These are phyloP conservation scores for Candida suzukii DNA, from an alignment of 805 yeast genomes.

Conservation along the genomic window DNA sequence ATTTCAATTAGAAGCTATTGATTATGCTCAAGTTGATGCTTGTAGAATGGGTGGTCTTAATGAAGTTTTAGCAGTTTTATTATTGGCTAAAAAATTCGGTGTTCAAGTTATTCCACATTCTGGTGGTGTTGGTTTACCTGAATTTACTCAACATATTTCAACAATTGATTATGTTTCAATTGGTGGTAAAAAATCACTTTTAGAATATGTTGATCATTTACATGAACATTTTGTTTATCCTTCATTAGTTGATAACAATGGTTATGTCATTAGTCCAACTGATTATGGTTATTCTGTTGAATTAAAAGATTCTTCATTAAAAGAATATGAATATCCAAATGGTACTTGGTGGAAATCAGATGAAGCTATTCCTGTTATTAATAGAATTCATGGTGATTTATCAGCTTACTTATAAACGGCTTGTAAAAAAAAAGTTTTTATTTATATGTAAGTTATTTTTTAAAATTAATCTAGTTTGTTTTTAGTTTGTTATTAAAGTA, in stretches of 20 bases:
- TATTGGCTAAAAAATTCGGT: conserved; percentile 14
- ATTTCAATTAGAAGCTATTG: conserved; percentile 16
- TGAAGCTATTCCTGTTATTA: conserved; percentile 1
- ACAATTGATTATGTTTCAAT: conserved; percentile 15
- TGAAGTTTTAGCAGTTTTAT: conserved; percentile 15
- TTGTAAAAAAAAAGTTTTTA: not conserved
- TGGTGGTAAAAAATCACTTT: conserved; percentile 12
- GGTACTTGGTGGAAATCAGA: conserved; percentile 19
- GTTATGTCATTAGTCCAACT: conserved; percentile 13
- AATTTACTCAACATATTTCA: conserved; percentile 15
- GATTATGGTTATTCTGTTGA: conserved; percentile 19
- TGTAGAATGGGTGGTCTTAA: conserved; percentile 17
- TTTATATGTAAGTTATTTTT: too few species aligned
- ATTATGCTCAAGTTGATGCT: conserved; percentile 16
- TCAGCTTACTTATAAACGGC: not conserved
- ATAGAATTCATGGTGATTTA: conserved; percentile 1
- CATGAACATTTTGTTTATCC: conserved; percentile 15
- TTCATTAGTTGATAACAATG: conserved; percentile 11
- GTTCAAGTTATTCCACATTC: conserved; percentile 17
- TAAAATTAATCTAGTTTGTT: too few species aligned
- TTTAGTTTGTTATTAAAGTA: too few species aligned
- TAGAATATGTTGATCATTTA: conserved; percentile 14
- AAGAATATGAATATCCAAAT: conserved; percentile 12
- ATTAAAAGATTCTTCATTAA: conserved; percentile 7
- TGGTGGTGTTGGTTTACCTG: conserved; percentile 19